Evolutionary conservation across 2,329 filamentous ascomycete genomes (phyloP).

Genomic region (Ophiocordyceps camponoti-rufipedis): DNA sequence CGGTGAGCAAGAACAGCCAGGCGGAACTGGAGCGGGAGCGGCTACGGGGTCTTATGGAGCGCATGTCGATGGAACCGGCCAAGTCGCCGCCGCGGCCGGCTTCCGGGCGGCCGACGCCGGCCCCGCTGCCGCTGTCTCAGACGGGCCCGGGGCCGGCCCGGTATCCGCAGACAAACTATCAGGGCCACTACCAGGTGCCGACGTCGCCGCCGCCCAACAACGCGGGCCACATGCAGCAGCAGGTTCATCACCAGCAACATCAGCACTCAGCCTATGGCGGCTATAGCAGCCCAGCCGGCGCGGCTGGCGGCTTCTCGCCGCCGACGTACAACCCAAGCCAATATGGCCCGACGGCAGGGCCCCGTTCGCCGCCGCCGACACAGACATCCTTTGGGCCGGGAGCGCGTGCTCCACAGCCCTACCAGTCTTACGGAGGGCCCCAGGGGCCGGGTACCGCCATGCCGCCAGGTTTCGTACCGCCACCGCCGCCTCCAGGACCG

Average conservation of each 20-base stretch:
- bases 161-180: slow-evolving; percentile 35
- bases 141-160: slow-evolving; percentile 20
- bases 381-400: slow-evolving; percentile 29
- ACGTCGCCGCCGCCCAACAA: slow-evolving; percentile 32
- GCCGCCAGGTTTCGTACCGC: slow-evolving; percentile 41
- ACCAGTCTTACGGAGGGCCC: slow-evolving; percentile 14
- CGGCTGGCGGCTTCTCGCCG: slow-evolving; percentile 26
- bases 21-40: slow-evolving; percentile 80
- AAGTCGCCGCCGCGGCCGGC: slow-evolving; percentile 15
- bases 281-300: slow-evolving; percentile 21
- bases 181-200: slow-evolving; percentile 41
- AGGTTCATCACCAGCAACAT: background rate
- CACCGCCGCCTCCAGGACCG: slow-evolving; percentile 43
- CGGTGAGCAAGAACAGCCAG: slow-evolving; percentile 35
- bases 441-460: slow-evolving; percentile 24
- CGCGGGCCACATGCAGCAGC: slow-evolving; percentile 18
- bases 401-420: slow-evolving; percentile 15
- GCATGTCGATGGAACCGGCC: slow-evolving; percentile 69
- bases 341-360: slow-evolving; percentile 37
- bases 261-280: slow-evolving; percentile 23
- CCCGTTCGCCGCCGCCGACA: slow-evolving; percentile 44
- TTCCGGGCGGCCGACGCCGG: slow-evolving; percentile 13
- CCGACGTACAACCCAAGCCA: slow-evolving; percentile 39
- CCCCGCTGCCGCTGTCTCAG: slow-evolving; percentile 27
- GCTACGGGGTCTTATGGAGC: slow-evolving; percentile 78